A percentile compares a stretch with the other conserved stretches of the same genome.
Evolutionary conservation across 2,329 filamentous ascomycete species (phyloP).

Genomic region (Arthrobotrys megalospora): DNA sequence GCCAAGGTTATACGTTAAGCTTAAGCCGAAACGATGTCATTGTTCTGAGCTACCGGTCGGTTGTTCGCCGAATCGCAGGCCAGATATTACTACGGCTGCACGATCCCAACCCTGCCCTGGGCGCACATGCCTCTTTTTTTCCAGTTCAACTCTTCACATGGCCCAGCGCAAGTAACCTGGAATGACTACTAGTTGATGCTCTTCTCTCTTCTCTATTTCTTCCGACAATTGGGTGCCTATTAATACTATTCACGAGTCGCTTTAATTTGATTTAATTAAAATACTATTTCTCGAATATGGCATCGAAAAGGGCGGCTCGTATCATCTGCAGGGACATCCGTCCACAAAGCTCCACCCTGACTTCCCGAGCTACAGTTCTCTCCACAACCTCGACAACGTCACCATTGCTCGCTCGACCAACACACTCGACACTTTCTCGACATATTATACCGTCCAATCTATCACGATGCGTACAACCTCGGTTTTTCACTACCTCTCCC

Average conservation of each 20-base stretch:
- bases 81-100: conserved; percentile 38
- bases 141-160: conserved; percentile 51
- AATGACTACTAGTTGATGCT: conserved; percentile 1
- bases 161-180: conserved; percentile 10
- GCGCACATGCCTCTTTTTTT: conserved; percentile 48
- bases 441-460: conserved; percentile 1
- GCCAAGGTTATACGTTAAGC: conserved; percentile 38
- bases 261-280: conserved; percentile 14
- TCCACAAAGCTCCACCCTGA: conserved; percentile 26
- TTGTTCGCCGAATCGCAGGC: conserved; percentile 56
- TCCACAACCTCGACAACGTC: conserved; percentile 41
- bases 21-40: conserved; percentile 37
- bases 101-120: conserved; percentile 40
- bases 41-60: conserved; percentile 35
- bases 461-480: conserved; percentile 23
- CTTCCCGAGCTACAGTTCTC: conserved; percentile 38
- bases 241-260: not conserved
- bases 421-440: conserved; percentile 16
- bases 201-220: not conserved
- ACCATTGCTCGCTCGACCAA: conserved; percentile 31
- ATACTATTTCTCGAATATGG: conserved; percentile 25
- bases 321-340: conserved; percentile 55
- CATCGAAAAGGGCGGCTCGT: conserved; percentile 55
- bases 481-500: conserved; percentile 42
- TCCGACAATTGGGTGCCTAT: not conserved